Evolutionary conservation across 208 protist species (phyloP), one percentile per base, ranked within the genome.

Genomic region (Trichomonas gallinae): DNA sequence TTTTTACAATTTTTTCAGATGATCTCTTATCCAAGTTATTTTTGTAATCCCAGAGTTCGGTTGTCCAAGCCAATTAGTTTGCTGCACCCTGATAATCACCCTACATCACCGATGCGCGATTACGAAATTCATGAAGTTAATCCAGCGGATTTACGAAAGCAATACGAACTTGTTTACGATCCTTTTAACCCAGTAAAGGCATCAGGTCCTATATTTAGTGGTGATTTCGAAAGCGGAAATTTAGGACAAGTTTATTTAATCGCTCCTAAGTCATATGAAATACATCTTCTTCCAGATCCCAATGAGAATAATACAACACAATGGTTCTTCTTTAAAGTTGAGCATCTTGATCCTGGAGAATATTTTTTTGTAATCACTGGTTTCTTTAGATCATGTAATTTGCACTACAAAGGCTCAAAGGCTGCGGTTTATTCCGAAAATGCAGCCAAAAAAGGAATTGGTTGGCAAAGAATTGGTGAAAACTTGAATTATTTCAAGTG

Each of bases 261-360:
- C 11, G 87, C 44, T 11, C 0, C 6, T 17, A 48, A 51, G 9
- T 23, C 42, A 38, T 93, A 93, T 38, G 87, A 93, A 93, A 93
- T 93, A 34, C 87, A 93, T 38, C 10, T 93, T 6, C 87, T 93
- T 13, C 87, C 87, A 17, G 87, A 93, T 93, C 87, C 87, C 34
- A 93, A 93, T 51, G 87, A 93, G n/a, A 34, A 6, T 4, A 42
- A 93, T 23, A 93, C 26, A 26, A 51, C 87, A 26, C 87, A 93
- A 93, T 93, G 87, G 87, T 93, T 93, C n/a, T 93, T 93, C 31
- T 93, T 93, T 26, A 93, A 93, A 51, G 87, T 93, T 38, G 87
- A 93, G 51, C 17, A 48, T 2, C 3, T 93, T 38, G 44, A 93
- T 4, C 87, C 87, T 58, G 87, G 87, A 34, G 87, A 51, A 38